Base-by-base conservation (phyloP, 2,329 filamentous ascomycete species). In the Neofusicoccum parvum region DNA sequence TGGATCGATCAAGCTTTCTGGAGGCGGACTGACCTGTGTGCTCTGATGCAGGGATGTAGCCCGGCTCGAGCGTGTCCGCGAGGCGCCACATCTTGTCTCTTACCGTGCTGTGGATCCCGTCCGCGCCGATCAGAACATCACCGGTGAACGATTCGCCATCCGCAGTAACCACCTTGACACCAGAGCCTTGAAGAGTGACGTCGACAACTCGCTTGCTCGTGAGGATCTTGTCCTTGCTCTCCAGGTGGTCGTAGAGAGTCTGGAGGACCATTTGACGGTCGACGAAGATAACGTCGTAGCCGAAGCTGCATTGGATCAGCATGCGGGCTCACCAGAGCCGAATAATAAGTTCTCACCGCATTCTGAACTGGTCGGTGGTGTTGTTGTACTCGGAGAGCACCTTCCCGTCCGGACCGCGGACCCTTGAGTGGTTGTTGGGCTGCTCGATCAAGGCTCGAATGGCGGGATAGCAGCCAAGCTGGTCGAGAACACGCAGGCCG, bases 161-260 rank as follows among this genome's bases (percentile, higher is more conserved):
- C 15, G 43, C 17, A 9, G 49, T 56, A 15, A 10, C 7, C 11
- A 65, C 65, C 20, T 41, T 59, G 23, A 66, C 62, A 1, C 48
- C 36, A 5, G 20, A 17, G 3, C 15, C 15, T 14, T 48, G 27
- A 17, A 46, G 10, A 27, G 15, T 20, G 37, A 62, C 43, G 5
- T 32, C 17, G 12, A 27, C 23, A n/a, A 66, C 54, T 5, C 46
- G 32, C 27, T 62, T 66, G 15, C 14, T 41, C 7, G 32, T 37
- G 4, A 60, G n/a, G 46, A 62, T 14, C n/a, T 62, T 62, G 36
- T 41, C 20, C 20, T 62, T 62, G 46, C 46, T 43, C 27, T 51
- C 17, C 17, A 62, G n/a, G 23, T 51, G 41, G 9, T 73, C 63
- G 41, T 72, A 72, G 3, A 75, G 58, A 9, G 68, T 69, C 60